Conservation (phyloP, 176 grass and related monocot species). For the Saccharum officinarum region DNA sequence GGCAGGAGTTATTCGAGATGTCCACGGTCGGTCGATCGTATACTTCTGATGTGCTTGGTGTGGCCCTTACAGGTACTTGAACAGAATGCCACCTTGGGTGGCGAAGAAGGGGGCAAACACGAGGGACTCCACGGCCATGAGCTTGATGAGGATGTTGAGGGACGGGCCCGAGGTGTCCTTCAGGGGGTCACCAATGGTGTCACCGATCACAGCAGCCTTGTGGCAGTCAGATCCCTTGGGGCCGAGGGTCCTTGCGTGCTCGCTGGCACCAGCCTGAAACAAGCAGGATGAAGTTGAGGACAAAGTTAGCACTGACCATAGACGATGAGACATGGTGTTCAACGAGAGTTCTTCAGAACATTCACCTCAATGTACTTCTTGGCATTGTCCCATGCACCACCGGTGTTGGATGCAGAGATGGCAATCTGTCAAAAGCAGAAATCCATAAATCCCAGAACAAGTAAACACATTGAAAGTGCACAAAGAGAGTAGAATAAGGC, state of each 20-base stretch:
- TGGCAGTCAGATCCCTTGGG: slow-evolving; percentile 91
- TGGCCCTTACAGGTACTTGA: slow-evolving; percentile 61
- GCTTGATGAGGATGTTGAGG: slow-evolving; percentile 97
- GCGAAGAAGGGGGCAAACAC: slow-evolving; percentile 89
- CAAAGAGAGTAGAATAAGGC: background rate
- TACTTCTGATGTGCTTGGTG: background rate
- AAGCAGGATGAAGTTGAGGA: background rate
- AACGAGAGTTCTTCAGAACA: background rate
- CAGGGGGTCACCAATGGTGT: slow-evolving; percentile 91
- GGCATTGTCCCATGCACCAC: slow-evolving; percentile 91
- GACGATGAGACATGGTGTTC: background rate
- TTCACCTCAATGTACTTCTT: slow-evolving; percentile 97
- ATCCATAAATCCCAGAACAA: background rate
- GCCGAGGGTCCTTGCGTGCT: slow-evolving; percentile 65
- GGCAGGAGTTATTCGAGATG: slow-evolving; percentile 53
- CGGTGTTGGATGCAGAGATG: slow-evolving; percentile 90
- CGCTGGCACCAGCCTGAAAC: slow-evolving; percentile 67
- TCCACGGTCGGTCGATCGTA: slow-evolving; percentile 35
- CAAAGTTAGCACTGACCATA: background rate
- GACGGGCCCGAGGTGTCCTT: slow-evolving; percentile 89
- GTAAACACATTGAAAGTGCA: background rate
- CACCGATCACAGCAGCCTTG: slow-evolving; percentile 85
- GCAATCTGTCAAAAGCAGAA: slow-evolving; percentile 53
- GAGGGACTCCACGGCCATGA: slow-evolving; percentile 83
- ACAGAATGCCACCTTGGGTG: slow-evolving; percentile 71